phyloP scores from a whole-genome alignment of 2,329 filamentous ascomycete species.

The Aquanectria penicillioides region DNA sequence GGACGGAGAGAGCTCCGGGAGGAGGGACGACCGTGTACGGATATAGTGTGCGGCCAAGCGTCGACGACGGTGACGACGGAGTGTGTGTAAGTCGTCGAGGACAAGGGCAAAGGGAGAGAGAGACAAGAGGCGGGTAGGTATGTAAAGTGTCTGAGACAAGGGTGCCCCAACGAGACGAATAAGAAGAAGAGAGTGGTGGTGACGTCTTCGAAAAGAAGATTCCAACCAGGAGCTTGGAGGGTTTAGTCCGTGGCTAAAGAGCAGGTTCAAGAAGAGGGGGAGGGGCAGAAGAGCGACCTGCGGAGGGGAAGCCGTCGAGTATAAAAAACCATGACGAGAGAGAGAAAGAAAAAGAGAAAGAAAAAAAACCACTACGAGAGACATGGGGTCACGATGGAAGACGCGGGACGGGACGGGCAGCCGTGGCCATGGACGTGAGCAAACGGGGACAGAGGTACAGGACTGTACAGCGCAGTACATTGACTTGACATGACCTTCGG shows the following conservation, averaged over 20 bases:
- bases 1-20: neutral
- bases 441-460: constrained; percentile 10
- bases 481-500: too few relatives aligned
- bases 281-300: constrained; percentile 20
- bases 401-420: constrained; percentile 19
- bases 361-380: too few relatives aligned
- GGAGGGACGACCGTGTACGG: neutral
- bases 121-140: neutral
- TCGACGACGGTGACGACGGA: neutral
- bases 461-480: constrained; percentile 5
- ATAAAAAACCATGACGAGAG: constrained; percentile 23
- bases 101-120: neutral
- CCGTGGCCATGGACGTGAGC: neutral
- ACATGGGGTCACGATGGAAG: constrained; percentile 22
- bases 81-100: neutral
- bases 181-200: constrained; percentile 29
- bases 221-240: constrained; percentile 29
- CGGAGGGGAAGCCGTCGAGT: constrained; percentile 23
- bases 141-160: neutral
- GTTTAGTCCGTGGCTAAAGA: constrained; percentile 39
- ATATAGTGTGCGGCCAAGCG: neutral
- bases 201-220: constrained; percentile 33
- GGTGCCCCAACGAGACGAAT: neutral
- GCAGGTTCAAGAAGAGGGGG: constrained; percentile 19
- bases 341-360: constrained; percentile 15